Base-by-base conservation (phyloP, 176 grass and related monocot genomes). In the Oryza longistaminata region DNA sequence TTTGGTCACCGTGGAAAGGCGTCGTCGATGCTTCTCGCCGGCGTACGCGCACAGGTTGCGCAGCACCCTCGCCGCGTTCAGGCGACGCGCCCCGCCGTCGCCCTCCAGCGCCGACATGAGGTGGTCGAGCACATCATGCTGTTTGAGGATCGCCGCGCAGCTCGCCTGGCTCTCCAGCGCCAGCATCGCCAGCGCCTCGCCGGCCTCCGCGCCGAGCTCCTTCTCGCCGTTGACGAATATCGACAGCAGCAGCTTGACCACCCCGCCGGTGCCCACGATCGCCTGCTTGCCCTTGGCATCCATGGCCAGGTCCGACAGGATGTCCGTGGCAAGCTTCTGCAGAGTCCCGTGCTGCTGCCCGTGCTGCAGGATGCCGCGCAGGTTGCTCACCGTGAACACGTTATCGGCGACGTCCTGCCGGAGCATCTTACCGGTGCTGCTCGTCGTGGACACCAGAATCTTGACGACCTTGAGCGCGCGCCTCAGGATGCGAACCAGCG, bases 161-260 rank as follows among this genome's bases (percentile, higher is more conserved):
- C 91, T 3, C 0, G 16, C 61, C 6, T 8, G 65, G 85, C 80
- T 95, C 31, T 97, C 89, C 19, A 95, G 64, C 1, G 89, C 89
- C 19, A 97, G 91, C 87, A 97, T 93, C n/a, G 92, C 79, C 29
- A 97, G 71, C 11, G 95, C 88, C 91, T 97, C 91, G 15, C 93
- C 89, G 66, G 89, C 93, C 72, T 98, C 93, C 2, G 72, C 64
- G 17, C 82, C 7, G 46, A 98, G 29, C 15, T 75, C 61, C 52
- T 35, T 88, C 58, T 71, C 77, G 39, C 72, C 17, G 0, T 66
- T 12, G 52, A 92, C 2, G 61, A 95, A 95, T 15, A 88, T 82
- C 13, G 80, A 87, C 7, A 95, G 80, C 29, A 92, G 82, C 31
- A 90, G 77, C 82, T 81, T 90, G 43, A 93, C 44, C 45, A 96